Conservation (phyloP, 2,329 filamentous ascomycete genomes). For the Phyllosticta paracitricarpa region DNA sequence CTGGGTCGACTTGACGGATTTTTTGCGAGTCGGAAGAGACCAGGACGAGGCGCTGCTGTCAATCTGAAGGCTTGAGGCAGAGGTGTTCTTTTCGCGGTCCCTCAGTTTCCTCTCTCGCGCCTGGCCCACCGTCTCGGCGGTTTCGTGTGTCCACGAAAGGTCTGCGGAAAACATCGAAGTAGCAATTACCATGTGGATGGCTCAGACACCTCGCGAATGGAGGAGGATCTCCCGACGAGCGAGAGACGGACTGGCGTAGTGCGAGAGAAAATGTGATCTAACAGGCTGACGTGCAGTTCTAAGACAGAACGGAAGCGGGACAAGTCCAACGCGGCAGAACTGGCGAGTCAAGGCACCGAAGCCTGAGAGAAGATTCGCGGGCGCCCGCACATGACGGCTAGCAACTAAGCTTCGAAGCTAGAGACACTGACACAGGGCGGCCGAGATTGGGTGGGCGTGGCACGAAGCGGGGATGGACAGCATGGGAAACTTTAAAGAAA, state of each 20-base stretch:
- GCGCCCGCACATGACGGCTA: background rate
- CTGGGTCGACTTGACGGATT: background rate
- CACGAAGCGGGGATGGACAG: background rate
- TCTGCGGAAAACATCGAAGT: constrained; percentile 30
- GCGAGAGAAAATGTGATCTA: background rate
- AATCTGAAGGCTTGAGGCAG: constrained; percentile 2
- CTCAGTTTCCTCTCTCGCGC: constrained; percentile 24
- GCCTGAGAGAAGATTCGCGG: background rate
- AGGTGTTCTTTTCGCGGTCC: constrained; percentile 13
- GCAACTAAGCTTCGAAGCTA: background rate
- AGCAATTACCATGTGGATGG: background rate
- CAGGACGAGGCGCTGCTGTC: constrained; percentile 4
- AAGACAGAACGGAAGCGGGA: background rate
- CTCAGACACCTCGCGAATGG: background rate
- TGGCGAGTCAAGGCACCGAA: background rate
- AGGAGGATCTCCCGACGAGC: background rate
- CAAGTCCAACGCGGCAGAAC: background rate
- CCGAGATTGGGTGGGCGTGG: background rate
- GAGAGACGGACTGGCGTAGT: background rate
- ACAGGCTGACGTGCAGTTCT: background rate
- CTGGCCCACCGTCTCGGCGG: constrained; percentile 28
- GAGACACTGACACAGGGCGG: background rate
- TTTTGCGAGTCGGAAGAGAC: constrained; percentile 2
- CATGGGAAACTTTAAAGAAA: background rate
- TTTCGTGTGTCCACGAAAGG: constrained; percentile 25